These are phyloP conservation scores for Verticillium albo-atrum DNA, from an alignment of 2,329 filamentous ascomycete genomes.

Conservation along the genomic window DNA sequence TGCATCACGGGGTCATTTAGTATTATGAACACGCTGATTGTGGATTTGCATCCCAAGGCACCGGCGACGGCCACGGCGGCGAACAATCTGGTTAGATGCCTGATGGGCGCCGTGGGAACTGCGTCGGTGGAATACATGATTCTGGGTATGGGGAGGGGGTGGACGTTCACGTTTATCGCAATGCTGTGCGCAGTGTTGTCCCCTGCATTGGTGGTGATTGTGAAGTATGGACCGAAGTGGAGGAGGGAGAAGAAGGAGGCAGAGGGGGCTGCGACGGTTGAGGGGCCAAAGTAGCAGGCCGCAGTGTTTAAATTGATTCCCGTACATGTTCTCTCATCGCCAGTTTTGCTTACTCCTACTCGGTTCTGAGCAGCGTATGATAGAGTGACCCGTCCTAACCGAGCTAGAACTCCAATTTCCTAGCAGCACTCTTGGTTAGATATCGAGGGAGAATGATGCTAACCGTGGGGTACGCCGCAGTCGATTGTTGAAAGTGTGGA, in stretches of 20 bases:
- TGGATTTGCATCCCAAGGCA: constrained; percentile 57
- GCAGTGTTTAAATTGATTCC: too few species aligned
- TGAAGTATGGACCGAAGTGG: constrained; percentile 43
- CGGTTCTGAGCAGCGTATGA: too few species aligned
- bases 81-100: constrained; percentile 60
- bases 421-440: too few species aligned
- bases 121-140: constrained; percentile 58
- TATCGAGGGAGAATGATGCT: too few species aligned
- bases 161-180: constrained; percentile 57
- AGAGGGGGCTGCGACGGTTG: too few species aligned
- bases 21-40: constrained; percentile 57
- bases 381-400: too few species aligned
- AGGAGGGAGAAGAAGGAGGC: constrained; percentile 40
- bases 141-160: constrained; percentile 50
- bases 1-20: constrained; percentile 58
- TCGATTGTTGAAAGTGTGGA: too few species aligned
- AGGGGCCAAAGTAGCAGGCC: too few species aligned
- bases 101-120: constrained; percentile 54
- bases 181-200: constrained; percentile 43
- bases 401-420: too few species aligned
- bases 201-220: constrained; percentile 44
- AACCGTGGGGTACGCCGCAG: too few species aligned
- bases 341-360: too few species aligned
- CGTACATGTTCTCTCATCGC: too few species aligned
- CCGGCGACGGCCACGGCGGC: constrained; percentile 60